Evolutionary conservation across 1,284 basidiomycete species (phyloP).

Genomic region (Pterula multifida): DNA sequence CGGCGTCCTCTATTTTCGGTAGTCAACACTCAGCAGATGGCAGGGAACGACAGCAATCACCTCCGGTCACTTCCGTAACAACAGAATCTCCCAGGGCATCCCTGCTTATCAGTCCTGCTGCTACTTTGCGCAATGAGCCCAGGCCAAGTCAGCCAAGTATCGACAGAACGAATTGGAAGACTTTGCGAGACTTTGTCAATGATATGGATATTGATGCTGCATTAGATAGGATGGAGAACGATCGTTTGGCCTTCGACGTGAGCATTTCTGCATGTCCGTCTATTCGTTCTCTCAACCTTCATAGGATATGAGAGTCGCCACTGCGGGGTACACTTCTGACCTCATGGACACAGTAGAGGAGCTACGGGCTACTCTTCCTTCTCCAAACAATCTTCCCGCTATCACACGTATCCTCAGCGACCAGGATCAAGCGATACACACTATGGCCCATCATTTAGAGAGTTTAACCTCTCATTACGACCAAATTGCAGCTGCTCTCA

Average conservation of each 20-base stretch:
- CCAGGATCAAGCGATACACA: conserved; percentile 43
- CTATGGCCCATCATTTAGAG: conserved; percentile 65
- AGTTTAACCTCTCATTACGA: conserved; percentile 61
- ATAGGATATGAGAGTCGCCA: conserved; percentile 19
- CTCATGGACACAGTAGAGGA: conserved; percentile 38
- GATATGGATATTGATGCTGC: conserved; percentile 67
- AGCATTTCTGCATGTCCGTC: no score
- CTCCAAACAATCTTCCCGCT: conserved; percentile 21
- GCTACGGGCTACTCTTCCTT: conserved; percentile 44
- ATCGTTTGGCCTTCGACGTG: conserved; percentile 55
- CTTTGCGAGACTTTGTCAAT: conserved; percentile 69
- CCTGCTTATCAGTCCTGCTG: conserved; percentile 27
- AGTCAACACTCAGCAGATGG: conserved; percentile 52
- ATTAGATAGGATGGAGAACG: conserved; percentile 57
- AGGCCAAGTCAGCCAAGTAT: conserved; percentile 13
- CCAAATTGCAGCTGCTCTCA: conserved; percentile 55
- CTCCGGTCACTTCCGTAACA: conserved; percentile 9
- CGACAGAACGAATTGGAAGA: conserved; percentile 63
- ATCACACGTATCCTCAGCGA: conserved; percentile 37
- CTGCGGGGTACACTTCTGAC: conserved; percentile 46
- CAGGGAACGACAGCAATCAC: conserved; percentile 13
- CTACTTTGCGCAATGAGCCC: conserved; percentile 29
- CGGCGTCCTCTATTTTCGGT: conserved; percentile 63
- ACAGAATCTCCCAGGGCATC: not conserved
- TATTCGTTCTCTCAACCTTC: conserved; percentile 3